Conservation (phyloP, 345 rosid genomes). For the Populus pruinosa region DNA sequence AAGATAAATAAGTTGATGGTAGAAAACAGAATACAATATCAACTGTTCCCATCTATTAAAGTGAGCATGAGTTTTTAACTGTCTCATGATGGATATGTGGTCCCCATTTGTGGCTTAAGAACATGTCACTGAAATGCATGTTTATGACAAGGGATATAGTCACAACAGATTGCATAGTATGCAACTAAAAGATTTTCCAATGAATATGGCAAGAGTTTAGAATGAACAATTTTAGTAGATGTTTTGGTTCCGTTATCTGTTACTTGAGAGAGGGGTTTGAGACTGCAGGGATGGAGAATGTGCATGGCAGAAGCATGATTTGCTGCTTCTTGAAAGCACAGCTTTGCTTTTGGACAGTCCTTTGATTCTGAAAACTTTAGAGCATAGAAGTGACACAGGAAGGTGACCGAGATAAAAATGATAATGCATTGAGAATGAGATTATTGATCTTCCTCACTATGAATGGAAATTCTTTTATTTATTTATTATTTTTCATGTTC, state of each 20-base stretch:
- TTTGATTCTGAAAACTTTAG: not conserved
- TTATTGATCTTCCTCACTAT: not conserved
- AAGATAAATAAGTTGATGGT: not conserved
- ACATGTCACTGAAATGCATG: not conserved
- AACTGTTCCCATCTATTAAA: not conserved
- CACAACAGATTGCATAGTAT: not conserved
- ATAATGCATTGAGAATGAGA: not conserved
- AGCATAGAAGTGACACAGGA: not conserved
- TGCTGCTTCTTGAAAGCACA: not conserved
- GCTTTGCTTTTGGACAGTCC: not conserved
- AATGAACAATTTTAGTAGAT: not conserved
- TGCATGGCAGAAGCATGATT: not conserved
- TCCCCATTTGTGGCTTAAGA: not conserved
- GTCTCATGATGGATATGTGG: not conserved
- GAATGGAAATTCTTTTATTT: not conserved
- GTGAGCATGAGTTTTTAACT: not conserved
- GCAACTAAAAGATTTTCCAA: not conserved
- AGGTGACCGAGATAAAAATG: not conserved
- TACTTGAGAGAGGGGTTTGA: not conserved
- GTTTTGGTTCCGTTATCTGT: not conserved
- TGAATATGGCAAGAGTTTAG: not conserved
- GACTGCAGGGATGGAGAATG: not conserved
- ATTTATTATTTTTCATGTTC: not conserved
- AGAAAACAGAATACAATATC: not conserved
- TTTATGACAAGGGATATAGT: not conserved